Evolutionary conservation across 768 basidiomycete genomes (phyloP), one percentile per base, ranked within the genome.

Genomic region (Lentinula sp.): DNA sequence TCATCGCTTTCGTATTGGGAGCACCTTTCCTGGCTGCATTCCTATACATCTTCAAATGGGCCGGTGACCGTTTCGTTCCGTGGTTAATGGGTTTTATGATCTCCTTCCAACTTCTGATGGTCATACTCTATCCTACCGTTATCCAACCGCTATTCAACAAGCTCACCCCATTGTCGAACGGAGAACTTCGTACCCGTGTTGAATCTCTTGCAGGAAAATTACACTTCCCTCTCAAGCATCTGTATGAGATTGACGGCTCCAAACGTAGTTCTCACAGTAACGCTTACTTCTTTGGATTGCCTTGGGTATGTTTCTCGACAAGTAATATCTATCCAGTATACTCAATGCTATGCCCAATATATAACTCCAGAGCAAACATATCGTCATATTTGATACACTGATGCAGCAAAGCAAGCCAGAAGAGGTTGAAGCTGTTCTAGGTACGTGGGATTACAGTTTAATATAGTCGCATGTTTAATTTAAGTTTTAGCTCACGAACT

Each of bases 111-210:
- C 71, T 98, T 43, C 75, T 84, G 68, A 89, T 98, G 84, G 88
- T 91, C 62, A 74, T 93, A 63, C 68, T 93, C 58, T 91, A 91
- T 74, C 91, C 92, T 2, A 89, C 84, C 42, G 77, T 94, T 70
- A 94, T 99, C 66, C 94, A 95, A 66, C 97, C 97, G 0, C 75
- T 98, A 60, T 98, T 98, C 84, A 98, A 99, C 82, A 98, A 93
- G 73, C 84, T 98, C 49, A 93, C 94, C 1, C 92, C 93, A 2
- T 82, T 99, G 5, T 77, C 83, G 0, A 77, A 82, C 13, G 91
- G 93, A 35, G 88, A 91, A 21, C 77, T 98, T 6, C 86, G 93
- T 23, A 76, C 73, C 6, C 80, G 92, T 42, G 91, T 95, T 42
- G 92, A 96, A 67, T 69, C 73, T 0, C 79, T 99, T 15, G 93